phyloP scores from a whole-genome alignment of 306 rosid species.

The Prunus mongolica region DNA sequence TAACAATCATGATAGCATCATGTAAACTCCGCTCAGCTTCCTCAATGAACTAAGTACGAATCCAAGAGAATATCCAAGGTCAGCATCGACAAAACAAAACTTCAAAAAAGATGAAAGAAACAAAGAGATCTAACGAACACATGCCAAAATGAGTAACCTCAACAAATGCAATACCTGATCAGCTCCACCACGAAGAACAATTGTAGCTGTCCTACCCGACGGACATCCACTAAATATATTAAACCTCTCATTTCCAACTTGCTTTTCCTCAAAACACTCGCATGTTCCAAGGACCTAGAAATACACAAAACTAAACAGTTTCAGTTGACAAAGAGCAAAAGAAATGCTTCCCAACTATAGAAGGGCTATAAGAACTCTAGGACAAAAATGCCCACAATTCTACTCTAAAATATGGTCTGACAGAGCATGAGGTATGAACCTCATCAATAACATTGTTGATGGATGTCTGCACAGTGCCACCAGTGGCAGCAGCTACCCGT shows the following conservation, averaged over 20 bases:
- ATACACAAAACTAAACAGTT: constrained; percentile 18
- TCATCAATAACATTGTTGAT: constrained; percentile 88
- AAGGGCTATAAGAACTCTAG: neutral
- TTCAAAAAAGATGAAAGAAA: neutral
- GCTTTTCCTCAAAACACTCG: constrained; percentile 88
- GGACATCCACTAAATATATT: constrained; percentile 96
- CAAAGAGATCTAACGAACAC: neutral
- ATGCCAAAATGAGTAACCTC: neutral
- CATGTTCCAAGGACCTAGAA: constrained; percentile 93
- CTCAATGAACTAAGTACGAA: constrained; percentile 76
- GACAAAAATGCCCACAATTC: neutral
- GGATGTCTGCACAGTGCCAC: constrained; percentile 97
- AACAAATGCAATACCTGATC: constrained; percentile 63
- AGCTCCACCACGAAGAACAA: constrained; percentile 99
- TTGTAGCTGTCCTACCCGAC: constrained; percentile 89
- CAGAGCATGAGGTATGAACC: constrained; percentile 35
- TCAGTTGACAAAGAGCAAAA: constrained; percentile 15
- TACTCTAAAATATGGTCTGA: neutral
- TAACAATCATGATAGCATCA: constrained; percentile 98
- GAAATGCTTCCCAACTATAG: neutral
- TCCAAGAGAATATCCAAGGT: neutral
- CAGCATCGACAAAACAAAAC: constrained; percentile 2
- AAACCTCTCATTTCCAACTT: constrained; percentile 97
- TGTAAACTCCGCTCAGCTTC: constrained; percentile 99
- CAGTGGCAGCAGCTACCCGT: constrained; percentile 91